These are phyloP conservation scores for Vaccinium myrtillus DNA, from an alignment of 148 eudicot species.

Conservation along the genomic window DNA sequence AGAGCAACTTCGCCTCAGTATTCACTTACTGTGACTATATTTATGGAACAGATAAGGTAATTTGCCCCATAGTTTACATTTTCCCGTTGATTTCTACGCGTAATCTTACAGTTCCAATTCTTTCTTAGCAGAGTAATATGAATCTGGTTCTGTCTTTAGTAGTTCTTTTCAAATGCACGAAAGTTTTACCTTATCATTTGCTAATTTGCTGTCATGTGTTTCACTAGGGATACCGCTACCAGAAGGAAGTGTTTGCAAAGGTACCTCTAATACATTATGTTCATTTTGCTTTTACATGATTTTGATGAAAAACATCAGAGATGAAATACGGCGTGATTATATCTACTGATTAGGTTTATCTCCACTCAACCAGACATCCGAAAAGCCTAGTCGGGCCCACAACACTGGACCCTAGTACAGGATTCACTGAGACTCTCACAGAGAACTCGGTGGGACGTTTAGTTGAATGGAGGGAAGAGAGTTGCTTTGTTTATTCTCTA, in stretches of 20 bases:
- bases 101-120: too few species aligned
- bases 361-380: not conserved
- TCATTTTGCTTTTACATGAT: not conserved
- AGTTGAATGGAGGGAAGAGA: not conserved
- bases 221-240: conserved; percentile 73
- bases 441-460: not conserved
- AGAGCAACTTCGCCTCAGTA: conserved; percentile 82
- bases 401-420: too few species aligned
- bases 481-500: not conserved
- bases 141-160: too few species aligned
- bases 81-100: conserved; percentile 1
- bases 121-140: too few species aligned
- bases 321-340: not conserved
- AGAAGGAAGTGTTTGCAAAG: conserved; percentile 65
- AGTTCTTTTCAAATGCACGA: not conserved
- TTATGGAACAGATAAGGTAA: conserved; percentile 84
- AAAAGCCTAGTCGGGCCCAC: too few species aligned
- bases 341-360: not conserved
- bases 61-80: conserved; percentile 14
- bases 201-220: conserved; percentile 11
- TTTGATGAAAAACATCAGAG: too few species aligned
- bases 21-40: conserved; percentile 91
- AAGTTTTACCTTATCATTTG: not conserved
- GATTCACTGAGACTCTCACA: not conserved
- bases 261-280: conserved; percentile 24